Conservation (phyloP, 805 yeast species). For the Middelhovenomyces tepae region DNA sequence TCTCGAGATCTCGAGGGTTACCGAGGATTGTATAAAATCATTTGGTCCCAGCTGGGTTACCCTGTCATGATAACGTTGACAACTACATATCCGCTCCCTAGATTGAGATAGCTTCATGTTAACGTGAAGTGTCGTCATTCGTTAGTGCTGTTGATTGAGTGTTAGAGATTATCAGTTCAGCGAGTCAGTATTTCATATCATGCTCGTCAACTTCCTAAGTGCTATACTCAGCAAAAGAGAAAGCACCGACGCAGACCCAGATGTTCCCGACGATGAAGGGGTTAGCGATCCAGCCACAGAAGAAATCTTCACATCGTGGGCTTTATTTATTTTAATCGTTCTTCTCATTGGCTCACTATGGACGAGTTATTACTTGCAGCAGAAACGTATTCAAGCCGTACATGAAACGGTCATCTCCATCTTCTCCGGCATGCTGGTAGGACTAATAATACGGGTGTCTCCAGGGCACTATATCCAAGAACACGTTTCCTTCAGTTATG, state of each 20-base stretch:
- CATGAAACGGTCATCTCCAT: constrained; percentile 96
- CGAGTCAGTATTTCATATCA: constrained; percentile 7
- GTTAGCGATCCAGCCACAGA: constrained; percentile 79
- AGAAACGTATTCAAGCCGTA: constrained; percentile 83
- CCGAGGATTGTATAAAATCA: too few relatives aligned
- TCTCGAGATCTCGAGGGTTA: too few relatives aligned
- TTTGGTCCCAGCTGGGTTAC: too few relatives aligned
- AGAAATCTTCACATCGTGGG: constrained; percentile 97
- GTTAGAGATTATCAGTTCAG: too few relatives aligned
- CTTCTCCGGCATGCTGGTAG: constrained; percentile 94
- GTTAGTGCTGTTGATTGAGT: too few relatives aligned
- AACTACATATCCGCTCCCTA: too few relatives aligned
- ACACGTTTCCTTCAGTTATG: constrained; percentile 88
- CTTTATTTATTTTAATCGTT: constrained; percentile 74
- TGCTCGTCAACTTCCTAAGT: constrained; percentile 2
- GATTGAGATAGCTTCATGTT: too few relatives aligned
- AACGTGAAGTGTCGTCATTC: too few relatives aligned
- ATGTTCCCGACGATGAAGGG: constrained; percentile 40
- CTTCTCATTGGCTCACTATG: constrained; percentile 82
- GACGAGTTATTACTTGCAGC: constrained; percentile 91
- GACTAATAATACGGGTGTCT: constrained; percentile 75
- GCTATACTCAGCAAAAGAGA: too few relatives aligned
- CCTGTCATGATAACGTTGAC: too few relatives aligned
- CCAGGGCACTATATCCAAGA: constrained; percentile 98
- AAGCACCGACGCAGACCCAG: constrained; percentile 31